Evolutionary conservation across 345 rosid genomes (phyloP), one percentile per base, ranked within the genome.

Genomic region (Rhizophora apiculata): DNA sequence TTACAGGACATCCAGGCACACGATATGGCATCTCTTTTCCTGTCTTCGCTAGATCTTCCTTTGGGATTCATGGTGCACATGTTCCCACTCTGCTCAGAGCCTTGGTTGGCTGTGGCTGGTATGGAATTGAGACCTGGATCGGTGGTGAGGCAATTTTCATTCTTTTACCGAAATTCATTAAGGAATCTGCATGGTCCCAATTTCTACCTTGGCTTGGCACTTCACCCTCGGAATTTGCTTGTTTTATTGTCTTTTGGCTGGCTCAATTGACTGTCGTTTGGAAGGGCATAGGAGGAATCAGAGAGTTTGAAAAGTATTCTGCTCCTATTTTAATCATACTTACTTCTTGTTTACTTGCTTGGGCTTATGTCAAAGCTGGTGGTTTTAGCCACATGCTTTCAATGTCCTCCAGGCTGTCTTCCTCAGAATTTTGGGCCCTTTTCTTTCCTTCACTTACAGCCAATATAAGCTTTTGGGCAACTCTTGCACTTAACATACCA

Each of bases 51-150:
- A 80, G 98, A 76, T 91, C 98, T 18, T 79, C 89, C 0, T 94
- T 94, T 31, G 97, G 98, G 5, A 85, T 91, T 51, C 89, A 72
- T 18, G 98, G 97, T 37, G 95, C 98, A 0, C 91, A 94, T 24
- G 70, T 94, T 43, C 95, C 98, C 19, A 85, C 98, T 27, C 80
- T 91, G 19, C 93, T 94, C 18, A 79, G 97, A 68, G 97, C 97
- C 7, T 65, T 94, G 61, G 95, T 94, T 1, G 98, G 98, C 18
- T 91, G 98, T 22, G 98, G 98, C 9, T 94, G 98, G 98, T 91
- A 94, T 21, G 98, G 97, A 21, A 94, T 94, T 34, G 98, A 94
- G 79, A 88, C 95, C 64, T 94, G 98, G 97, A 94, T 94, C 13
- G 98, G 98, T 31, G 98, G 98, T 20, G 91, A 94, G 78, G 97